Evolutionary conservation across 345 rosid species (phyloP), one percentile per base, ranked within the genome.

Genomic region (Eucalyptus curtisii): DNA sequence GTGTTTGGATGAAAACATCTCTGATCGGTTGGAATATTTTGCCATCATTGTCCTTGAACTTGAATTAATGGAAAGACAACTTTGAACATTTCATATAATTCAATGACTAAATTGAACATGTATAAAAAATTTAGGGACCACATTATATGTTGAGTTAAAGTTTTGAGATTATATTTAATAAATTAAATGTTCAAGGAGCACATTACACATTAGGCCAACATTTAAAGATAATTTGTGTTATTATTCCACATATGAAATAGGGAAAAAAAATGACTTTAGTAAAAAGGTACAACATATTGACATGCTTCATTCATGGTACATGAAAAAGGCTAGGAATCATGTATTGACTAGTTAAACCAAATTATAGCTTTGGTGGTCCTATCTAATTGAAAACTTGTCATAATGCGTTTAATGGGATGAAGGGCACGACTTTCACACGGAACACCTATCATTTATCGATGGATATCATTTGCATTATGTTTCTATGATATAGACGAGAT

Each of bases 51-150:
- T 64, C 3, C 4, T 0, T 14, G 3, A 64, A 64, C 19, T 64
- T n/a, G 3, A 64, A n/a, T 64, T 7, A 14, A 30, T 64, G 33
- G 37, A 64, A 30, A 31, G 1, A 4, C 9, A 64, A 61, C 33
- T 27, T 61, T 12, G 16, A 61, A 61, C 4, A 13, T 61, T 61
- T 61, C 7, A 8, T 68, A 68, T 9, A 31, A 16, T 16, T 68
- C 42, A 68, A 68, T 33, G 5, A 31, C 6, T 16, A 31, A 15
- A 31, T 68, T 31, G 24, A 59, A 59, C 3, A 59, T 59, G 68
- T 59, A n/a, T 14, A 2, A 4, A 2, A 64, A 7, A 7, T 37
- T 66, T 15, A 4, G 3, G 2, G 22, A 37, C 0, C 7, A 7
- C 8, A 37, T 19, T 37, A 12, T 13, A 37, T 2, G 40, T 37